Evolutionary conservation across 805 yeast species (phyloP).

Genomic region (Candida sakaeoensis): DNA sequence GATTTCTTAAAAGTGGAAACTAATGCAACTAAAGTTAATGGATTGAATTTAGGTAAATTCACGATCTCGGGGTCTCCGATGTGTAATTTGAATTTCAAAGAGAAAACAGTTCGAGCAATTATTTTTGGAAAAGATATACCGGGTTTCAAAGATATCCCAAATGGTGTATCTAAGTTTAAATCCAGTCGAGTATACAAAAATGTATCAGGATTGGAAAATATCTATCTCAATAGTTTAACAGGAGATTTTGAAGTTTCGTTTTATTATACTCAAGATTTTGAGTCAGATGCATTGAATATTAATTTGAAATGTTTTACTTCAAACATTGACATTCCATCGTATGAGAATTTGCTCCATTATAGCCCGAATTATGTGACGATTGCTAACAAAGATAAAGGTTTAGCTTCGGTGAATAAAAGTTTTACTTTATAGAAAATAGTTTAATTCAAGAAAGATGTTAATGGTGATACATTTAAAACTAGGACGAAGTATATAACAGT

Average conservation of each 20-base stretch:
- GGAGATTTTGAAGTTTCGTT: slow-evolving; percentile 59
- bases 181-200: slow-evolving; percentile 51
- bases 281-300: slow-evolving; percentile 43
- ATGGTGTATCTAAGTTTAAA: slow-evolving; percentile 42
- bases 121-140: slow-evolving; percentile 36
- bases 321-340: slow-evolving; percentile 70
- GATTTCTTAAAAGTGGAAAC: slow-evolving; percentile 40
- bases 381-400: slow-evolving; percentile 64
- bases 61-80: slow-evolving; percentile 47
- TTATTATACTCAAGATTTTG: slow-evolving; percentile 65
- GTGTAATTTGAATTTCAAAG: slow-evolving; percentile 54
- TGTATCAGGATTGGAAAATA: slow-evolving; percentile 58
- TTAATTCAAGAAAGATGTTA: neutral
- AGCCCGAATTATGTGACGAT: slow-evolving; percentile 63
- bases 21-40: slow-evolving; percentile 52
- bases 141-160: slow-evolving; percentile 27
- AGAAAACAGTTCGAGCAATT: slow-evolving; percentile 49
- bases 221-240: slow-evolving; percentile 61
- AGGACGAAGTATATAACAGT: no score
- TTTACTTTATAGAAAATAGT: neutral
- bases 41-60: slow-evolving; percentile 63
- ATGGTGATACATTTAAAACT: neutral
- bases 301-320: slow-evolving; percentile 74
- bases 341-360: slow-evolving; percentile 63
- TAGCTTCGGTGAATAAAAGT: slow-evolving; percentile 47